Evolutionary conservation across 2,329 filamentous ascomycete genomes (phyloP), one percentile per base, ranked within the genome.

Genomic region (Teratosphaeria destructans): DNA sequence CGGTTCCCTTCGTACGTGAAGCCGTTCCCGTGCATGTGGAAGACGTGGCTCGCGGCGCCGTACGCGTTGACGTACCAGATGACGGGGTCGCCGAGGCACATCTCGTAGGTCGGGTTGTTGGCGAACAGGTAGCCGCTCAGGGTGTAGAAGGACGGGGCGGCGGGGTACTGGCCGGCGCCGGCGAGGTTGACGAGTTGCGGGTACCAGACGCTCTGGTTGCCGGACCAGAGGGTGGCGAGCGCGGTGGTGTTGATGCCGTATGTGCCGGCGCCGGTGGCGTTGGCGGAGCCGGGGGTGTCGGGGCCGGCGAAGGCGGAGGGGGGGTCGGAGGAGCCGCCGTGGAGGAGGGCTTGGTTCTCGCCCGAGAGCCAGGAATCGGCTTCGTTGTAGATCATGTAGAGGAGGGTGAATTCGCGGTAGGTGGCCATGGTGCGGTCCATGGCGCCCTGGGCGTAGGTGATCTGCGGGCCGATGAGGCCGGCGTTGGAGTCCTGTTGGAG

Each of bases 61-160:
- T 64, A 66, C 10, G 68, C 65, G 56, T 66, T 66, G 29, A 68
- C 58, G 55, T 71, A 71, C 69, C 68, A 72, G 57, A 71, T 69
- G n/a, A 67, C 67, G 10, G 65, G 61, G 49, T 72, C 69, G 58
- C 65, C 58, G 2, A 65, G 32, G 57, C 68, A 71, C 66, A 70
- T 71, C 52, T 70, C 63, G 62, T 68, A 71, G 11, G 63, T 59
- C 10, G 69, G 68, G 34, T 63, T 65, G 59, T 71, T 71, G 55
- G 62, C 62, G 56, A 67, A 67, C 49, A 71, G 61, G 60, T 66
- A 70, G 19, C 69, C 67, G 54, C 70, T 71, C 55, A 71, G 63
- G 16, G 55, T 27, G 52, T 54, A 59, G 60, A 68, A 69, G 8
- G 29, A 56, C 27, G 66, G 64, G 53, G 63, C 64, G 23, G 47